These are phyloP conservation scores for Trichoderma polysporum DNA, from an alignment of 2,329 filamentous ascomycete genomes.

Conservation along the genomic window DNA sequence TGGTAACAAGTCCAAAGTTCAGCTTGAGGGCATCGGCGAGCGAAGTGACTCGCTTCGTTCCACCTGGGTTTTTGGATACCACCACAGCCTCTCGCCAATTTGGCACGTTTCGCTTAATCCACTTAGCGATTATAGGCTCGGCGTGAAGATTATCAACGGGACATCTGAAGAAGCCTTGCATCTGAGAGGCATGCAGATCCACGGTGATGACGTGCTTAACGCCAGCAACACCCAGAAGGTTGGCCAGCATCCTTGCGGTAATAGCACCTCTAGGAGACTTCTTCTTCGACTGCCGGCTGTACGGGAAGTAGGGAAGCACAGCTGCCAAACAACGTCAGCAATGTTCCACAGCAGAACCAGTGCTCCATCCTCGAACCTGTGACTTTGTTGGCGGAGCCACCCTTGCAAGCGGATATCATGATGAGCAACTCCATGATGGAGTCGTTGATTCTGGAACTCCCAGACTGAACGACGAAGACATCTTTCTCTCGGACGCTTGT, in stretches of 20 bases:
- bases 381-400: constrained; percentile 93
- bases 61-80: constrained; percentile 96
- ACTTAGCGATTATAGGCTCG: constrained; percentile 90
- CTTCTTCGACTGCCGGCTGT: constrained; percentile 98
- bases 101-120: constrained; percentile 86
- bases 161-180: constrained; percentile 98
- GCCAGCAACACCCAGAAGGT: constrained; percentile 87
- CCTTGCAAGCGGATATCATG: constrained; percentile 98
- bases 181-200: constrained; percentile 94
- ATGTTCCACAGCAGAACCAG: neutral
- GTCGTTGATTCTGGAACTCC: constrained; percentile 94
- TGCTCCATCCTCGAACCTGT: constrained; percentile 64
- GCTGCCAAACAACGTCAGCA: constrained; percentile 48
- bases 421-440: constrained; percentile 99
- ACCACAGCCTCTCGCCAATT: constrained; percentile 91
- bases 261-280: constrained; percentile 96
- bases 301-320: constrained; percentile 94
- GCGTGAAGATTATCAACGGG: constrained; percentile 97
- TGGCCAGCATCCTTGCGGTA: constrained; percentile 94
- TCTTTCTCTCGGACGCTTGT: constrained; percentile 91
- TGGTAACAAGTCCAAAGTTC: constrained; percentile 95
- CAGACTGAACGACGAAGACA: constrained; percentile 98
- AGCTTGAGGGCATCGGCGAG: constrained; percentile 93
- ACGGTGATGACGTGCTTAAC: constrained; percentile 98
- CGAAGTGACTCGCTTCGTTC: constrained; percentile 95